Conservation (phyloP, 2,329 filamentous ascomycete genomes). For the Parafenestella ontariensis region DNA sequence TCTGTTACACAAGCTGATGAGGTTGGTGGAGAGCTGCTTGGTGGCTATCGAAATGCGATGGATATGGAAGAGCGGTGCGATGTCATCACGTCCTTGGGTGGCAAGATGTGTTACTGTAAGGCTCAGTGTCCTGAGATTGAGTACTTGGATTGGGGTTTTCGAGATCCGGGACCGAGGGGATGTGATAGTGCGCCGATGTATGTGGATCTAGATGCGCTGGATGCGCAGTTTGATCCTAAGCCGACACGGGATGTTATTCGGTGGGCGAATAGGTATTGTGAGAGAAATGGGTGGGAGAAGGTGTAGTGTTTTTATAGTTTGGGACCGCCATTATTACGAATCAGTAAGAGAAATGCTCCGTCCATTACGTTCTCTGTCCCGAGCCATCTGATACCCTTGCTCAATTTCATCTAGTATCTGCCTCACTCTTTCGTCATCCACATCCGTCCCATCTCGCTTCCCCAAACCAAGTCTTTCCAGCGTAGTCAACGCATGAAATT, state of each 20-base stretch:
- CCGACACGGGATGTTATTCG: background rate
- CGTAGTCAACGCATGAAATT: background rate
- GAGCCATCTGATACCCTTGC: too few species aligned
- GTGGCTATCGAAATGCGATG: too few species aligned
- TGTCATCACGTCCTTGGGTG: too few species aligned
- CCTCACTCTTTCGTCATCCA: background rate
- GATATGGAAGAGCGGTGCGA: too few species aligned
- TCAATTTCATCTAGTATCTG: background rate
- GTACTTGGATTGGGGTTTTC: background rate
- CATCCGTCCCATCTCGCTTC: background rate
- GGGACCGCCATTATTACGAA: too few species aligned
- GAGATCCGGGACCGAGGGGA: background rate
- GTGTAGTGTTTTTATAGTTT: too few species aligned
- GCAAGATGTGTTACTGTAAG: background rate
- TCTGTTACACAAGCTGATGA: too few species aligned
- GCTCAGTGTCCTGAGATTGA: conserved; percentile 2
- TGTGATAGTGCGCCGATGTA: background rate
- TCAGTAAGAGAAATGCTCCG: too few species aligned
- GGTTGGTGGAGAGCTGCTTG: too few species aligned
- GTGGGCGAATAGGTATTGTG: background rate
- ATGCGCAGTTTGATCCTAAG: background rate
- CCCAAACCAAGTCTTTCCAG: background rate
- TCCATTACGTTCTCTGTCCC: too few species aligned
- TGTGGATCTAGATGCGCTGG: background rate
- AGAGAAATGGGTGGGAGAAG: background rate